These are phyloP conservation scores for Talaromyces sp. DNA, from an alignment of 2,329 filamentous ascomycete genomes.

Conservation along the genomic window DNA sequence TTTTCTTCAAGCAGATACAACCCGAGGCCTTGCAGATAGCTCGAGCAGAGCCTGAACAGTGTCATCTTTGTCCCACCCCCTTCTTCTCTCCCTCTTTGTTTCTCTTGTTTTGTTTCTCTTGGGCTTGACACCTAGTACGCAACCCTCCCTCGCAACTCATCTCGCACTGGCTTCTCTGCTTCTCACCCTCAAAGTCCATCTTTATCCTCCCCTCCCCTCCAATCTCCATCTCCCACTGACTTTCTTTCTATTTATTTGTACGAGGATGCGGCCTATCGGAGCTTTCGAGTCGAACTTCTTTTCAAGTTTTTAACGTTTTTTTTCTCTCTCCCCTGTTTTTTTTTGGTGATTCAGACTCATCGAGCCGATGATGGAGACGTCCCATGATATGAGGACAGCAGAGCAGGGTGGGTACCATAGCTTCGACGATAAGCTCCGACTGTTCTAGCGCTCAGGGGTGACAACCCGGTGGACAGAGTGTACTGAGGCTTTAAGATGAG, in stretches of 20 bases:
- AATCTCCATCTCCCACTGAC: too few relatives aligned
- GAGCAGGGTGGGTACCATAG: slow-evolving; percentile 8
- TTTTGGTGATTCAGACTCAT: slow-evolving; percentile 1
- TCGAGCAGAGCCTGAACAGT: slow-evolving; percentile 7
- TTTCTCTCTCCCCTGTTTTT: not conserved
- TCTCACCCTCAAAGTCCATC: slow-evolving; percentile 8
- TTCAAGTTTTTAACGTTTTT: not conserved
- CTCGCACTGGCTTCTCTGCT: slow-evolving; percentile 7
- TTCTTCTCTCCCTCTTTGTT: not conserved
- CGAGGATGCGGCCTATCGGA: slow-evolving; percentile 7
- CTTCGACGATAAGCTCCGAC: slow-evolving; percentile 17
- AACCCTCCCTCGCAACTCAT: slow-evolving; percentile 3
- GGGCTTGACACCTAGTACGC: slow-evolving; percentile 3
- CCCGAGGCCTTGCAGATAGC: not conserved
- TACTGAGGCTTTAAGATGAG: slow-evolving; percentile 8
- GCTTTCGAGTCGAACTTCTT: not conserved
- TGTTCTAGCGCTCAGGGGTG: slow-evolving; percentile 11
- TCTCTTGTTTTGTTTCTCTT: not conserved
- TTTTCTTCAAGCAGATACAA: slow-evolving; percentile 2
- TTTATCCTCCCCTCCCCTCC: not conserved
- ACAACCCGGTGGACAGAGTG: slow-evolving; percentile 7
- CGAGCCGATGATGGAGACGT: slow-evolving; percentile 13
- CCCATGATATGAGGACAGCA: slow-evolving; percentile 7
- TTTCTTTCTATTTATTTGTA: not conserved
- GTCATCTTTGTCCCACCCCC: not conserved